A percentile compares a stretch with the other conserved stretches of the same genome.
These are phyloP conservation scores for Apiotrichum domesticum DNA, from an alignment of 1,284 basidiomycete species.

Conservation along the genomic window DNA sequence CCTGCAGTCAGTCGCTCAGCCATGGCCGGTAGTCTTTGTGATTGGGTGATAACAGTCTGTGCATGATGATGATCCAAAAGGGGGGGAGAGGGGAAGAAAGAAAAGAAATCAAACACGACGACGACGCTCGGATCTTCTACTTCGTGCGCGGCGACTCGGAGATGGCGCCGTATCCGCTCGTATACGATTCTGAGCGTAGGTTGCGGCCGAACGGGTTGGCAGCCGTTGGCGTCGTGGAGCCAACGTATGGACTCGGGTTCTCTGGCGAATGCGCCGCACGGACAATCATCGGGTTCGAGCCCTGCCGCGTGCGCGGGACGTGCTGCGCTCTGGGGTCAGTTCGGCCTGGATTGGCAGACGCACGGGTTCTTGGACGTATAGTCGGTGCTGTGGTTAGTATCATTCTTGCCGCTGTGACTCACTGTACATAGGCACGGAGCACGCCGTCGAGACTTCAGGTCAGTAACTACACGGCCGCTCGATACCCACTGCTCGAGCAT, in stretches of 20 bases:
- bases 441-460: slow-evolving; percentile 43
- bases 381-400: slow-evolving; percentile 16
- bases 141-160: background rate
- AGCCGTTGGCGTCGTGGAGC: slow-evolving; percentile 9
- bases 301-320: slow-evolving; percentile 5
- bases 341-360: slow-evolving; percentile 3
- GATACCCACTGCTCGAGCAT: slow-evolving; percentile 34
- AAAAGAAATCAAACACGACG: no score
- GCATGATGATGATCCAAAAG: no score
- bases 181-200: background rate
- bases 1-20: no score
- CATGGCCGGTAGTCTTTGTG: no score
- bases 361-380: slow-evolving; percentile 41
- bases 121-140: no score
- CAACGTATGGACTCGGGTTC: background rate
- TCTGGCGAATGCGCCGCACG: background rate
- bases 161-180: background rate
- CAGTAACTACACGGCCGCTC: slow-evolving; percentile 13
- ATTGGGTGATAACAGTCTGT: no score
- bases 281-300: slow-evolving; percentile 2
- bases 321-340: slow-evolving; percentile 5
- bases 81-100: no score
- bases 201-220: background rate
- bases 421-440: slow-evolving; percentile 49
- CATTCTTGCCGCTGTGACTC: slow-evolving; percentile 2